A percentile compares a stretch with the other conserved stretches of the same genome.
Conservation (phyloP, 768 basidiomycete species). For the Hortiboletus flavorubellus region DNA sequence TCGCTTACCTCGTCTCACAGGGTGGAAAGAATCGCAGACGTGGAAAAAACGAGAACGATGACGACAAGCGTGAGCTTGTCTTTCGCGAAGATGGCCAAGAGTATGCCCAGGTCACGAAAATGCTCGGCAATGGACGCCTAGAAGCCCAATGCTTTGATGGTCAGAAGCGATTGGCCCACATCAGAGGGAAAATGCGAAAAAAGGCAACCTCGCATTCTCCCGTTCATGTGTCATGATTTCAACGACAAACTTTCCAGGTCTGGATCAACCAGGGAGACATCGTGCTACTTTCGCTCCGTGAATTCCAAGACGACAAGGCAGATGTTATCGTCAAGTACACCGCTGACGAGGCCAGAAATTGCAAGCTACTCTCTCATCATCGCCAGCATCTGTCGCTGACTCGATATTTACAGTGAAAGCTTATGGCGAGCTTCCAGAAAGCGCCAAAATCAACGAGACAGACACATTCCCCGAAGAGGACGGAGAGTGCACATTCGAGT, state of each 20-base stretch:
- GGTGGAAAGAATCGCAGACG: constrained; percentile 99
- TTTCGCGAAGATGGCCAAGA: constrained; percentile 99
- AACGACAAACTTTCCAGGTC: constrained; percentile 51
- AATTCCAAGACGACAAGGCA: constrained; percentile 99
- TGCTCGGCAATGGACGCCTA: constrained; percentile 96
- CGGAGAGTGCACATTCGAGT: constrained; percentile 86
- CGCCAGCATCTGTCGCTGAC: constrained; percentile 8
- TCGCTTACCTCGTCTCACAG: constrained; percentile 40
- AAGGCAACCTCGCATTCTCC: constrained; percentile 58
- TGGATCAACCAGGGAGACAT: constrained; percentile 99
- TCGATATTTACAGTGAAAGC: constrained; percentile 68
- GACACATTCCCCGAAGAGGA: constrained; percentile 91
- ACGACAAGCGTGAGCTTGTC: constrained; percentile 97
- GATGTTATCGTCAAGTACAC: constrained; percentile 99
- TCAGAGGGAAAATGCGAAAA: constrained; percentile 98
- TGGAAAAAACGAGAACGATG: constrained; percentile 99
- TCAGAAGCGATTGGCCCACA: constrained; percentile 95
- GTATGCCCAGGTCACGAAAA: constrained; percentile 97
- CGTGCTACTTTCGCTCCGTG: constrained; percentile 88
- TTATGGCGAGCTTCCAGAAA: constrained; percentile 95
- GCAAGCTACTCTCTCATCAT: constrained; percentile 37
- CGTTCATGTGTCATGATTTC: not conserved
- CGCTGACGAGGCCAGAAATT: constrained; percentile 86
- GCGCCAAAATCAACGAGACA: constrained; percentile 96
- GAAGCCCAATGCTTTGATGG: constrained; percentile 98